Conservation (phyloP, 2,329 filamentous ascomycete species). For the Paracoccidioides lutzii region DNA sequence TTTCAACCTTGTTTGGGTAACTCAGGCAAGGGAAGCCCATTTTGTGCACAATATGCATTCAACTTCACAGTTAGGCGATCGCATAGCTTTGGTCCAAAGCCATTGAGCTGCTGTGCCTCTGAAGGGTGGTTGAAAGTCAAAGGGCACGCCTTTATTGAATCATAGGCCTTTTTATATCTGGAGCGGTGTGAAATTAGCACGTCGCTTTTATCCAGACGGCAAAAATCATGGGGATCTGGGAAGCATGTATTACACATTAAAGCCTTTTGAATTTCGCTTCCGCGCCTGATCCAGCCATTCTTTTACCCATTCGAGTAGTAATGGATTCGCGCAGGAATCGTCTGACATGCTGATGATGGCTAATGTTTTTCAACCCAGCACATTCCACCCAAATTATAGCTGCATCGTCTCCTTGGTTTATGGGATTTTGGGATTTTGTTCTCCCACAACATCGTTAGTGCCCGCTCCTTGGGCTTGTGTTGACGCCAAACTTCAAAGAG, state of each 20-base stretch:
- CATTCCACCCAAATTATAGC: not conserved
- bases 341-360: slow-evolving; percentile 9
- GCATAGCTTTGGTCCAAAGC: slow-evolving; percentile 60
- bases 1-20: slow-evolving; percentile 34
- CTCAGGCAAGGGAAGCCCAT: slow-evolving; percentile 56
- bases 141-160: slow-evolving; percentile 64
- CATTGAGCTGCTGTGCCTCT: slow-evolving; percentile 58
- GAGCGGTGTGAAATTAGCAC: not conserved
- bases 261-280: slow-evolving; percentile 56
- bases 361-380: not conserved
- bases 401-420: not conserved
- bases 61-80: slow-evolving; percentile 51
- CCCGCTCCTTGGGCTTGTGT: not conserved
- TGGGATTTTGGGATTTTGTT: not conserved
- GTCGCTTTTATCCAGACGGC: not conserved
- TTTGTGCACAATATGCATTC: slow-evolving; percentile 47
- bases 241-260: slow-evolving; percentile 34
- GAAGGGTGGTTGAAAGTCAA: slow-evolving; percentile 58
- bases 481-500: too few species aligned
- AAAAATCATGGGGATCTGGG: not conserved
- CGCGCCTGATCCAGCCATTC: slow-evolving; percentile 62
- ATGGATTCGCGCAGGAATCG: slow-evolving; percentile 50
- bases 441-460: not conserved
- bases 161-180: slow-evolving; percentile 64
- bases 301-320: slow-evolving; percentile 60